These are phyloP conservation scores for Aspergillus pseudoglaucus DNA, from an alignment of 2,329 filamentous ascomycete species.

Conservation along the genomic window DNA sequence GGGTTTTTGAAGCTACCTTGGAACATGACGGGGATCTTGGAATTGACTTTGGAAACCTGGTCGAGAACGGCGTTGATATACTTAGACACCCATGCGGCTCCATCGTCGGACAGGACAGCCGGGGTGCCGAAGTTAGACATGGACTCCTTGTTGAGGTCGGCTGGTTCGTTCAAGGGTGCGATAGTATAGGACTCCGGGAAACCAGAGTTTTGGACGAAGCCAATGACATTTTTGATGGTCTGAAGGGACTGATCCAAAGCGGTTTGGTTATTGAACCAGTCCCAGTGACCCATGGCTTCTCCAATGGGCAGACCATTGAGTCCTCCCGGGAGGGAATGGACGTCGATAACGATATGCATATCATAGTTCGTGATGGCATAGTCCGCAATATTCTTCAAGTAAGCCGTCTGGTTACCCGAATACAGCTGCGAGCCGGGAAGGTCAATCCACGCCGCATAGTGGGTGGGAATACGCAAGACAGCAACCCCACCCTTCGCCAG, in stretches of 20 bases:
- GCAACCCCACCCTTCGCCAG: conserved; percentile 7
- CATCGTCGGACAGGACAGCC: conserved; percentile 15
- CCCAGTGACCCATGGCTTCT: conserved; percentile 17
- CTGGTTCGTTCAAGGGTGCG: conserved; percentile 22
- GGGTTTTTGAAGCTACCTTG: conserved; percentile 21
- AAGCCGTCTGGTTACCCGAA: conserved; percentile 15
- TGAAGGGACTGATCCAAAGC: conserved; percentile 16
- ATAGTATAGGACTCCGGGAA: conserved; percentile 16
- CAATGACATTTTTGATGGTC: conserved; percentile 13
- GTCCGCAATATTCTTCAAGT: conserved; percentile 14
- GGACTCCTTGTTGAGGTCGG: conserved; percentile 13
- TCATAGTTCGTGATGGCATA: conserved; percentile 17
- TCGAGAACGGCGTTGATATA: conserved; percentile 17
- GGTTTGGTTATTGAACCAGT: conserved; percentile 20
- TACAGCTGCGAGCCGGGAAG: conserved; percentile 20
- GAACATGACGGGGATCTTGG: conserved; percentile 18
- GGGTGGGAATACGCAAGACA: conserved; percentile 12
- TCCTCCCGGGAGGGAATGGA: conserved; percentile 21
- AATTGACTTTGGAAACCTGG: conserved; percentile 9
- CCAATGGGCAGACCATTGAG: conserved; percentile 20
- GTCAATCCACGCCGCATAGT: conserved; percentile 15
- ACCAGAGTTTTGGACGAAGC: conserved; percentile 13
- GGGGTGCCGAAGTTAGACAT: conserved; percentile 19
- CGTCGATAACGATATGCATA: conserved; percentile 22
- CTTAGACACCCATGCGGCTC: conserved; percentile 16